Conservation (phyloP, 1,284 basidiomycete genomes). For the Ustilago bromivora region DNA sequence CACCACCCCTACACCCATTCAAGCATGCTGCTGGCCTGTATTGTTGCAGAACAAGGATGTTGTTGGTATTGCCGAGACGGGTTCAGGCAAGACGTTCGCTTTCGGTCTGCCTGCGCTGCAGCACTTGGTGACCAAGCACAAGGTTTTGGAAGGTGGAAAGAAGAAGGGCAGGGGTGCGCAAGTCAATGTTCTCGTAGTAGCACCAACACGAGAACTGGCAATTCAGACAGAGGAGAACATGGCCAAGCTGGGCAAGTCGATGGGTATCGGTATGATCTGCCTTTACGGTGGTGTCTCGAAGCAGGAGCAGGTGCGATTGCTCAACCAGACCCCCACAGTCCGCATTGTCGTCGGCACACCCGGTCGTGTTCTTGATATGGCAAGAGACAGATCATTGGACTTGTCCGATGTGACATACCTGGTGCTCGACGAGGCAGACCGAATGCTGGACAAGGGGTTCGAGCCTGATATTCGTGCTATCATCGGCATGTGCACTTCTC, state of each 20-base stretch:
- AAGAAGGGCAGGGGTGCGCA: conserved; percentile 66
- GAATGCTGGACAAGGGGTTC: conserved; percentile 98
- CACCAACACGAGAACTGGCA: conserved; percentile 93
- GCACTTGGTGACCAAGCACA: conserved; percentile 74
- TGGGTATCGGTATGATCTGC: conserved; percentile 84
- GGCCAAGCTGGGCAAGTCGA: conserved; percentile 79
- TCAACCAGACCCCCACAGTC: conserved; percentile 72
- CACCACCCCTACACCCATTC: conserved; percentile 92
- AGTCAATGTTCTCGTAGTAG: conserved; percentile 85
- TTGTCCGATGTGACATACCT: conserved; percentile 82
- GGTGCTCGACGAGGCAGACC: conserved; percentile 96
- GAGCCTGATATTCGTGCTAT: conserved; percentile 97
- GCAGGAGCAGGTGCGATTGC: conserved; percentile 79
- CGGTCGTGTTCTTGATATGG: conserved; percentile 89
- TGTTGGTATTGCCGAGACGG: conserved; percentile 97
- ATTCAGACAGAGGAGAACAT: conserved; percentile 93
- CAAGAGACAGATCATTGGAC: conserved; percentile 83
- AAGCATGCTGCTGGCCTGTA: conserved; percentile 94
- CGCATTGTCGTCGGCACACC: conserved; percentile 93
- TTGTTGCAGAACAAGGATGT: conserved; percentile 85
- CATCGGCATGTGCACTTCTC: conserved; percentile 79
- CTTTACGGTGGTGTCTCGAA: conserved; percentile 94
- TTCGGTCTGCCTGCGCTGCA: conserved; percentile 92
- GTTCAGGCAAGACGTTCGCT: conserved; percentile 88
- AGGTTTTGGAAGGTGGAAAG: conserved; percentile 53